Conservation (phyloP, 306 rosid genomes). For the Cucurbita argyrosperma region DNA sequence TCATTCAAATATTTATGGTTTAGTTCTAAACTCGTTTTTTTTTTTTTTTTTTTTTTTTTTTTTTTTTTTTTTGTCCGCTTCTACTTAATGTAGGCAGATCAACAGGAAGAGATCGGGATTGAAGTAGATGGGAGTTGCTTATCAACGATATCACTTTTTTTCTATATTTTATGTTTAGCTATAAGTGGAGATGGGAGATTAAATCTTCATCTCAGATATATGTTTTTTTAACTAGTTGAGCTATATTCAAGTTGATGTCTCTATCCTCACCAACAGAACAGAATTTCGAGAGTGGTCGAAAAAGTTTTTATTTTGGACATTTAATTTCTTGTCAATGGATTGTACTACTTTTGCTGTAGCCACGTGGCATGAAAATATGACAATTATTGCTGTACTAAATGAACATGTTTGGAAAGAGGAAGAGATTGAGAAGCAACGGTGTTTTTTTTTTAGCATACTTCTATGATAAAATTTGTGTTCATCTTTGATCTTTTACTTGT, state of each 20-base stretch:
- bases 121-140: constrained; percentile 7
- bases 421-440: not conserved
- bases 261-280: no score
- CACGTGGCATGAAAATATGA: not conserved
- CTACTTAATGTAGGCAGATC: constrained; percentile 39
- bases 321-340: no score
- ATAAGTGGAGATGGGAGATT: not conserved
- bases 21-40: not conserved
- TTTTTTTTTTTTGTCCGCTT: not conserved
- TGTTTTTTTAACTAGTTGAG: not conserved
- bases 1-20: not conserved
- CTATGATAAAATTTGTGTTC: no score
- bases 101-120: constrained; percentile 34
- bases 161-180: not conserved
- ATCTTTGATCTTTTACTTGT: no score
- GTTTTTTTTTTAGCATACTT: not conserved
- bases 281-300: no score
- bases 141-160: not conserved
- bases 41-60: not conserved
- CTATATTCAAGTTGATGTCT: not conserved
- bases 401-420: not conserved
- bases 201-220: no score
- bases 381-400: constrained; percentile 3
- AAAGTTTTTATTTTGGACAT: no score
- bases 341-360: not conserved